phyloP scores from a whole-genome alignment of 2,329 filamentous ascomycete genomes.

The Curvularia sp. region DNA sequence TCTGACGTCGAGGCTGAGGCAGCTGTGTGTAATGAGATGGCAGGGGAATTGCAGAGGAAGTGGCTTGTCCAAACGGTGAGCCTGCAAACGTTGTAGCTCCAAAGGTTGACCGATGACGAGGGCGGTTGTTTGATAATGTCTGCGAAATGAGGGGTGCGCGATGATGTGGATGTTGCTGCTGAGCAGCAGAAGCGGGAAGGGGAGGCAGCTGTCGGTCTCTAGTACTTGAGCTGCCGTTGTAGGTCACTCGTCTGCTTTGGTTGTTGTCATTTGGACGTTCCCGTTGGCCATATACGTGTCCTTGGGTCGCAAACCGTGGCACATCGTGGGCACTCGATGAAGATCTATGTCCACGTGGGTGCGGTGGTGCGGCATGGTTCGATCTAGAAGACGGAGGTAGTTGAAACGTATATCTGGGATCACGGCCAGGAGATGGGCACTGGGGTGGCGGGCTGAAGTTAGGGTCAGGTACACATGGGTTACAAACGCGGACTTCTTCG shows the following conservation, averaged over 20 bases:
- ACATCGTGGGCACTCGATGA: conserved; percentile 32
- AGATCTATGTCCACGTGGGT: conserved; percentile 30
- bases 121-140: conserved; percentile 9
- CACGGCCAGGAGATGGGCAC: conserved; percentile 35
- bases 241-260: conserved; percentile 33
- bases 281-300: conserved; percentile 29
- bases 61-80: conserved; percentile 27
- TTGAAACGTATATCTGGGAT: conserved; percentile 7
- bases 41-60: conserved; percentile 22
- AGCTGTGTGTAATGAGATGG: conserved; percentile 28
- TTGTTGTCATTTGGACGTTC: conserved; percentile 29
- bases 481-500: conserved; percentile 73
- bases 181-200: conserved; percentile 23
- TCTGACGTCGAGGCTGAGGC: conserved; percentile 35
- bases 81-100: conserved; percentile 21
- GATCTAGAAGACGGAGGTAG: conserved; percentile 17
- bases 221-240: conserved; percentile 29
- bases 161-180: conserved; percentile 20
- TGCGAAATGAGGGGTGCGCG: conserved; percentile 22
- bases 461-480: conserved; percentile 75
- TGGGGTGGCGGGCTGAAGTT: conserved; percentile 66
- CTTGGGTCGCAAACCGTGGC: conserved; percentile 24
- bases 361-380: conserved; percentile 17
- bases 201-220: conserved; percentile 38
- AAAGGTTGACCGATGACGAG: conserved; percentile 18